Evolutionary conservation across 2,329 filamentous ascomycete genomes (phyloP).

Genomic region (Diaporthe vaccinii): DNA sequence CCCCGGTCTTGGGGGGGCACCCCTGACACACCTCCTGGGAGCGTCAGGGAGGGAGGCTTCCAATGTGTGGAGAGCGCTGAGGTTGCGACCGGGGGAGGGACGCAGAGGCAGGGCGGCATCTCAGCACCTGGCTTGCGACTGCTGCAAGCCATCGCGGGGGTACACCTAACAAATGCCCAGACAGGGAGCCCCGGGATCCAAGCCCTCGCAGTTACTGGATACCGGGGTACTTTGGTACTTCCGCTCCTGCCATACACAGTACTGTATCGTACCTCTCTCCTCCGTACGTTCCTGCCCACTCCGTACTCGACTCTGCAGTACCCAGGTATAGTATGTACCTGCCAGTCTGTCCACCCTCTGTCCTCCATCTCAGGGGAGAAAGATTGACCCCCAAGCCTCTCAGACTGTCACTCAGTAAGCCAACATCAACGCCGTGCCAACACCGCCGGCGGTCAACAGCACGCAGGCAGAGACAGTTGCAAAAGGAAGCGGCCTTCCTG

Average conservation of each 20-base stretch:
- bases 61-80: conserved; percentile 38
- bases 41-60: conserved; percentile 36
- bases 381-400: not conserved
- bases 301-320: not conserved
- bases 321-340: not conserved
- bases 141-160: conserved; percentile 31
- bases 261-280: not conserved
- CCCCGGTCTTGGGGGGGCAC: conserved; percentile 37
- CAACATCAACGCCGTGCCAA: not conserved
- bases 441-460: conserved; percentile 13
- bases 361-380: not conserved
- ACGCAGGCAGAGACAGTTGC: not conserved
- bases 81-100: conserved; percentile 32
- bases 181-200: conserved; percentile 21
- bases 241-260: not conserved
- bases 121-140: conserved; percentile 8
- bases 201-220: not conserved
- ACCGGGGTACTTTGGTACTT: not conserved
- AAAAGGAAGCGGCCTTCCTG: not conserved
- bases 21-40: conserved; percentile 38
- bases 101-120: conserved; percentile 15
- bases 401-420: conserved; percentile 25
- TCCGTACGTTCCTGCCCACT: not conserved
- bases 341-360: not conserved
- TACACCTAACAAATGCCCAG: conserved; percentile 29